Evolutionary conservation across 2,329 filamentous ascomycete genomes (phyloP).

Genomic region (Cladosporium sp.): DNA sequence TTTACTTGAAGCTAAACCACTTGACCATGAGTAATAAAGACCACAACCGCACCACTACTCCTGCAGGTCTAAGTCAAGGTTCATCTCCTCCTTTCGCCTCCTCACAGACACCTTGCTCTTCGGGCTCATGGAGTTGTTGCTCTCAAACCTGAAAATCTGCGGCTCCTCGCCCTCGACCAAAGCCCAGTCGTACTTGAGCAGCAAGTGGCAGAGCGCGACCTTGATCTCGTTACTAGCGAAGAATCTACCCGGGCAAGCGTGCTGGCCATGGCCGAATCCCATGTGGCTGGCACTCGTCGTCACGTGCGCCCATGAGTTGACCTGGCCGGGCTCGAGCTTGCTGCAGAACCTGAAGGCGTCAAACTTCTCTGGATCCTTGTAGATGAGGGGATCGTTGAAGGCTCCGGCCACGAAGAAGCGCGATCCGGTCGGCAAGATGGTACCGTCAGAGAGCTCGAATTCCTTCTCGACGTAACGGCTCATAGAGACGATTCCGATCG

Average conservation of each 20-base stretch:
- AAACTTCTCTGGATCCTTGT: conserved; percentile 20
- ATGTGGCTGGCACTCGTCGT: conserved; percentile 21
- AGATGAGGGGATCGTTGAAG: conserved; percentile 14
- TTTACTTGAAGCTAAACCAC: no score
- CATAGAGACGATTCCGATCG: conserved; percentile 20
- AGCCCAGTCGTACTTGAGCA: conserved; percentile 33
- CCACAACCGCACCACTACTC: no score
- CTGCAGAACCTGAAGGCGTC: conserved; percentile 21
- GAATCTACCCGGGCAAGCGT: conserved; percentile 34
- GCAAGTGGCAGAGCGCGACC: conserved; percentile 29
- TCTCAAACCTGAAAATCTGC: conserved; percentile 4
- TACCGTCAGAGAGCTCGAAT: conserved; percentile 28
- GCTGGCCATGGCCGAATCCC: conserved; percentile 28
- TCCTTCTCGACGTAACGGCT: conserved; percentile 22
- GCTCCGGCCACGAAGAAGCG: conserved; percentile 16
- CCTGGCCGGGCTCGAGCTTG: conserved; percentile 19
- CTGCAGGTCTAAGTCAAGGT: background rate
- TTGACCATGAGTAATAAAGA: no score
- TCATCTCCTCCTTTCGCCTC: conserved; percentile 8
- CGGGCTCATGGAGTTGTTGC: background rate
- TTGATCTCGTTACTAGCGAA: conserved; percentile 34
- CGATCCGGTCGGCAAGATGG: conserved; percentile 21
- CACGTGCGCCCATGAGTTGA: conserved; percentile 15
- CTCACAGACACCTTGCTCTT: conserved; percentile 9
- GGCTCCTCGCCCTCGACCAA: conserved; percentile 19